A percentile compares a stretch with the other conserved stretches of the same genome.
phyloP scores from a whole-genome alignment of 2,329 filamentous ascomycete genomes.

The Colletotrichum sp. region DNA sequence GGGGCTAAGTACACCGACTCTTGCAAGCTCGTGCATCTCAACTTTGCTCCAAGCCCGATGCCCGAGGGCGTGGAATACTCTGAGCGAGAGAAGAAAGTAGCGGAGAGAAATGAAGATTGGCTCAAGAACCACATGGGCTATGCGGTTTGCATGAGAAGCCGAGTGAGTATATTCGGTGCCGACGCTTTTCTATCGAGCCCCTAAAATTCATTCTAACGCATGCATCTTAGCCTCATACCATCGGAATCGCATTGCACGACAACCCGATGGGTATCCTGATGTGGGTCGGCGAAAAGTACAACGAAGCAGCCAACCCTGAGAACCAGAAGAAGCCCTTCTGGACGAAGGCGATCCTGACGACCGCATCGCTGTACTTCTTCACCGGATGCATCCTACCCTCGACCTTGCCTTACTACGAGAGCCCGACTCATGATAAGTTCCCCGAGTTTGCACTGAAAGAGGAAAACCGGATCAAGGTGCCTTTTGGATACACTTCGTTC shows the following conservation, averaged over 20 bases:
- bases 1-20: slow-evolving; percentile 36
- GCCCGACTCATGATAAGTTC: slow-evolving; percentile 20
- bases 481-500: slow-evolving; percentile 23
- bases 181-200: not conserved
- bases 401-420: slow-evolving; percentile 20
- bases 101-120: slow-evolving; percentile 35
- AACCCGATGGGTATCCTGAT: slow-evolving; percentile 47
- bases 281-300: slow-evolving; percentile 46
- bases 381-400: slow-evolving; percentile 27
- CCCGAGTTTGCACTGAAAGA: slow-evolving; percentile 8
- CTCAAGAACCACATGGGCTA: slow-evolving; percentile 43
- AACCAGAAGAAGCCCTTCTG: slow-evolving; percentile 19
- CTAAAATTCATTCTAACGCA: not conserved
- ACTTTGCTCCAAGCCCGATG: slow-evolving; percentile 41
- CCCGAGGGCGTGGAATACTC: slow-evolving; percentile 34
- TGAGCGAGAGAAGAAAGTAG: slow-evolving; percentile 32
- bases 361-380: slow-evolving; percentile 28
- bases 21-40: slow-evolving; percentile 41
- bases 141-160: slow-evolving; percentile 44
- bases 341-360: slow-evolving; percentile 22
- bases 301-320: slow-evolving; percentile 18
- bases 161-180: not conserved
- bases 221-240: slow-evolving; percentile 39
- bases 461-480: slow-evolving; percentile 22
- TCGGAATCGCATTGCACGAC: slow-evolving; percentile 45